Evolutionary conservation across 2,329 filamentous ascomycete genomes (phyloP), one percentile per base, ranked within the genome.

Genomic region (Aspergillus proliferans): DNA sequence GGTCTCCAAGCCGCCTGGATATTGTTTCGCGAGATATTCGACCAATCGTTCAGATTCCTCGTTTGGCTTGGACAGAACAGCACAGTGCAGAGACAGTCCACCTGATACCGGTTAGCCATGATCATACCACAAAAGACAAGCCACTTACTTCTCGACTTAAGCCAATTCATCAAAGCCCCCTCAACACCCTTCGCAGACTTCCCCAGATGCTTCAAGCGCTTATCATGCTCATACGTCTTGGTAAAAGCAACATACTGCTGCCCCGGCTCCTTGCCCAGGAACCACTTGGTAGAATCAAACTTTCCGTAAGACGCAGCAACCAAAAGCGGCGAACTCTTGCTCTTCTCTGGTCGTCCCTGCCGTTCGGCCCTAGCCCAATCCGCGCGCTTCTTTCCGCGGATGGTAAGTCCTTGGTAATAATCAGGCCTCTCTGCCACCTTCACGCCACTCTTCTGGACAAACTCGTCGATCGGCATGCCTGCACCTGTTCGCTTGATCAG

Each of bases 391-490:
- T 82, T 83, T 2, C 88, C 87, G 54, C 86, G 83, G 1, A 94
- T 84, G 1, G 82, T 84, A 26, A 92, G 67, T 0, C 88, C 88
- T 65, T 87, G 85, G 61, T 94, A 94, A 64, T 81, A 87, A 15
- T 78, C 78, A 1, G 87, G 81, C 64, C 85, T 87, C 54, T 80
- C 73, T 47, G 80, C 75, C 44, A 84, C 65, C 58, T 85, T 77
- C 1, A 85, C 67, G 2, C 86, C 86, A 48, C 77, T 84, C 49
- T 79, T 79, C 66, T 84, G 79, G 40, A 87, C 78, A 5, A 93
- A 69, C 15, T 80, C 71, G 43, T 86, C 79, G 0, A 91, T 69
- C 0, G 86, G 85, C 51, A 92, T 78, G 1, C 86, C 86, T 3
- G 81, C 81, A 1, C 86, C 87, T 6, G 80, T 81, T 6, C 73